Evolutionary conservation across 495 filamentous ascomycete species (phyloP), one percentile per base, ranked within the genome.

Genomic region (Bathelium albidoporum): DNA sequence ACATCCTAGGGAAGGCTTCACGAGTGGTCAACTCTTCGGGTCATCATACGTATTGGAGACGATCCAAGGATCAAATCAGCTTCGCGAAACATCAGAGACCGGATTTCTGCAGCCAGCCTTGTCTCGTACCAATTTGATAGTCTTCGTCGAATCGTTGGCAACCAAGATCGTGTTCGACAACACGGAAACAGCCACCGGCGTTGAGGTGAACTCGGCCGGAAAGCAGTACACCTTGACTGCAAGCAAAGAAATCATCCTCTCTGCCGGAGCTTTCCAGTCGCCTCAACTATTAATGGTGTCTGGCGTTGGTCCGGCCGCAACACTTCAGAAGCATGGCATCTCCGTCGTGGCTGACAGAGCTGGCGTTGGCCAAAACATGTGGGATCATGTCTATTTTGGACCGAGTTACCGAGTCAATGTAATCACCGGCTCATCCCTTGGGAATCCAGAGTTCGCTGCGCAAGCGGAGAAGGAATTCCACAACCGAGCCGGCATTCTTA

Each of bases 161-260:
- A 76, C 73, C 62, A 68, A 64, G 49, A 78, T 83, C 52, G n/a
- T 82, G 1, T 80, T 82, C 65, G 62, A 80, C 62, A 71, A 58
- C 14, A 66, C 68, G 29, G 82, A 77, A 36, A 75, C 41, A 2
- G 82, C 83, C 26, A 78, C 70, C 0, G 81, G 80, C 5, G 80
- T 84, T 0, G 11, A 59, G 4, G 81, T 84, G 18, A 61, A 74
- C 4, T 67, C 75, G 59, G 59, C 58, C 2, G 59, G 63, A 1
- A 22, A 59, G 7, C 69, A 69, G 0, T 22, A 74, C n/a, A 61
- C 72, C 12, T 80, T 74, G 71, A 77, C 67, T 4, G 34, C 34
- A 39, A 39, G 34, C 5, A 39, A 39, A 14, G 34, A 39, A 39
- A 39, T 39, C 34, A 39, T 39, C 14, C 34, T 39, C 34, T 39